Base-by-base conservation (phyloP, 2,329 filamentous ascomycete genomes). In the Ophiostoma ulmi region DNA sequence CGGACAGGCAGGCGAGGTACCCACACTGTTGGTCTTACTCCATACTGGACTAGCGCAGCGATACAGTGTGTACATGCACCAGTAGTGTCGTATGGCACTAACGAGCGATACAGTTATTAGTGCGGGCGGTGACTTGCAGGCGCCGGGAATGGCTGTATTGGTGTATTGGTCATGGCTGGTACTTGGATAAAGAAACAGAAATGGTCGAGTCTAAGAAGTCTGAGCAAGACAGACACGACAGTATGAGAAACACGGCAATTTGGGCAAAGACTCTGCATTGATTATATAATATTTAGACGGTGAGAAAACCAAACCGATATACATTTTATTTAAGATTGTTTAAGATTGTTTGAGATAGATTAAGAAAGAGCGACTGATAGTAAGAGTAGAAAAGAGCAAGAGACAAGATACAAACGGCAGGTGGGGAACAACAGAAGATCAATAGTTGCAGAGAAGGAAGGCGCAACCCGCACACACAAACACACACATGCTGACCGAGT, bases 31-130 rank as follows among this genome's bases (percentile, higher is more conserved):
- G 52, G 22, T 58, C 52, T 58, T 26, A 58, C 52, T 58, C 52
- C 52, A 58, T 64, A 38, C 31, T 36, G 61, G 31, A 7, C 31
- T 64, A 64, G 61, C 31, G 61, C 52, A 26, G 52, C 52, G 52
- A 58, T 58, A 58, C 64, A 41, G 31, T 41, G 64, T 14, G 61
- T 36, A 64, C 61, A 39, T 39, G 35, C 41, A 63, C 58, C 31
- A 20, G 61, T 64, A 64, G 61, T 61, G 58, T 63, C 58, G 58
- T 63, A 35, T 63, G 58, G 58, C 52, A 58, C 22, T 63, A 63
- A 14, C 35, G 36, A 26, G 36, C 36, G 36, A 65, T 17, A 63
- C 44, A 48, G 44, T 20, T 20, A 7, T 35, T 31, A 17, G 26
- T 35, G 26, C 58, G 26, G 58, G 63, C 63, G 36, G 63, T 65